phyloP scores from a whole-genome alignment of 2,329 filamentous ascomycete genomes.

The Dothideomycetes sp. region DNA sequence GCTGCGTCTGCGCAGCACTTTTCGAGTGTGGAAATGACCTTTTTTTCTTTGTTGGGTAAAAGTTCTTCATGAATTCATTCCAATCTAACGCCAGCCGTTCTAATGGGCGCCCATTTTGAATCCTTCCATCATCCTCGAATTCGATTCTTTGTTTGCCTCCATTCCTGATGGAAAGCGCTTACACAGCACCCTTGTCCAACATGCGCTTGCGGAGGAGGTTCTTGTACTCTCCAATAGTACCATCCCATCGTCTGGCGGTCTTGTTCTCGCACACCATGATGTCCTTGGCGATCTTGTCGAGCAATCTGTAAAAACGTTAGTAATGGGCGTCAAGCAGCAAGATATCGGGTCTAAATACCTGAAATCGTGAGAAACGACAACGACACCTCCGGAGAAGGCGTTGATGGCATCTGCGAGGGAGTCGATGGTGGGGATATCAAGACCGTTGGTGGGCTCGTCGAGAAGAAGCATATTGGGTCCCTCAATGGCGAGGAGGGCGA shows the following conservation, averaged over 20 bases:
- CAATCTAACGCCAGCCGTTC: too few species aligned
- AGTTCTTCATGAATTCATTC: too few species aligned
- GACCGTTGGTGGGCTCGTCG: conserved; percentile 97
- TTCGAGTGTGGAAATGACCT: too few species aligned
- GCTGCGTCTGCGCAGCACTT: too few species aligned
- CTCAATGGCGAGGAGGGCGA: conserved; percentile 90
- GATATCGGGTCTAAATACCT: too few species aligned
- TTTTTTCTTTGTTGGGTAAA: too few species aligned
- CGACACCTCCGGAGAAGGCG: conserved; percentile 88
- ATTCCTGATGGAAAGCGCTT: too few species aligned
- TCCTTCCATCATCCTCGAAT: too few species aligned
- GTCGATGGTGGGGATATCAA: conserved; percentile 98
- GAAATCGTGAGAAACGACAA: conserved; percentile 98
- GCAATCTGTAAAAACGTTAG: conserved; percentile 53
- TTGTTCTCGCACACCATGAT: conserved; percentile 99
- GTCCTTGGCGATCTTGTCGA: conserved; percentile 99
- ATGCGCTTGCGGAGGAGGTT: conserved; percentile 99
- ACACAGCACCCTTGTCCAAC: conserved; percentile 71
- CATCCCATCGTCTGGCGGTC: conserved; percentile 82
- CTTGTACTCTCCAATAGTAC: conserved; percentile 91
- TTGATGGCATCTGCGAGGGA: conserved; percentile 96
- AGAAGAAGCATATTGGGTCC: conserved; percentile 94
- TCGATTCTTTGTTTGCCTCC: too few species aligned
- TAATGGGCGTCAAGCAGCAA: conserved; percentile 8
- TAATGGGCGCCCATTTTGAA: too few species aligned